Evolutionary conservation across 2,329 filamentous ascomycete genomes (phyloP).

Genomic region (Magnaporthales sp.): DNA sequence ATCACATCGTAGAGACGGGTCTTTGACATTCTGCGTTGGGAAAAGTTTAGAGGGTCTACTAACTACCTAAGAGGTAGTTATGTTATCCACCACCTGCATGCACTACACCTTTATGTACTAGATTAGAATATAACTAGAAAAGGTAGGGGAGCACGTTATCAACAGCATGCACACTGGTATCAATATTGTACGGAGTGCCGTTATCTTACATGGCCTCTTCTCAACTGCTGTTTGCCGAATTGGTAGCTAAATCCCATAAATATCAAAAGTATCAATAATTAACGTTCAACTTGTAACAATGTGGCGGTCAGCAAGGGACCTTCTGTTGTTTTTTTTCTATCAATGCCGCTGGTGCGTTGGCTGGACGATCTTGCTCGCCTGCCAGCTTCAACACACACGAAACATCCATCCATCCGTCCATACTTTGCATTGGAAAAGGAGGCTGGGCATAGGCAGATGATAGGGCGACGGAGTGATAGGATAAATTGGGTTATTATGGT

Average conservation of each 20-base stretch:
- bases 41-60: too few relatives aligned
- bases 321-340: neutral
- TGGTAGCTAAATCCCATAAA: neutral
- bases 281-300: neutral
- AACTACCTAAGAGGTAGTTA: too few relatives aligned
- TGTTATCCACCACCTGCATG: too few relatives aligned
- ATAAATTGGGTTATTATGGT: neutral
- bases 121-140: too few relatives aligned
- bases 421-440: neutral
- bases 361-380: neutral
- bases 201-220: neutral
- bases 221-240: neutral
- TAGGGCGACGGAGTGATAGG: constrained; percentile 1
- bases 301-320: neutral
- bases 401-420: neutral
- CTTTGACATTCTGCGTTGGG: neutral
- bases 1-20: neutral
- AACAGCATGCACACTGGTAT: neutral
- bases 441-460: neutral
- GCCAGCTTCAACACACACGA: neutral
- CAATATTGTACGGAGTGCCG: neutral
- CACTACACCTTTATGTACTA: too few relatives aligned
- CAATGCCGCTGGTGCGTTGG: neutral
- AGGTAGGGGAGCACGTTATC: neutral
- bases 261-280: neutral